Percentiles rank a stretch among this genome's conserved stretches.
Conservation (phyloP, 2,329 filamentous ascomycete genomes). For the Calonectria montana region DNA sequence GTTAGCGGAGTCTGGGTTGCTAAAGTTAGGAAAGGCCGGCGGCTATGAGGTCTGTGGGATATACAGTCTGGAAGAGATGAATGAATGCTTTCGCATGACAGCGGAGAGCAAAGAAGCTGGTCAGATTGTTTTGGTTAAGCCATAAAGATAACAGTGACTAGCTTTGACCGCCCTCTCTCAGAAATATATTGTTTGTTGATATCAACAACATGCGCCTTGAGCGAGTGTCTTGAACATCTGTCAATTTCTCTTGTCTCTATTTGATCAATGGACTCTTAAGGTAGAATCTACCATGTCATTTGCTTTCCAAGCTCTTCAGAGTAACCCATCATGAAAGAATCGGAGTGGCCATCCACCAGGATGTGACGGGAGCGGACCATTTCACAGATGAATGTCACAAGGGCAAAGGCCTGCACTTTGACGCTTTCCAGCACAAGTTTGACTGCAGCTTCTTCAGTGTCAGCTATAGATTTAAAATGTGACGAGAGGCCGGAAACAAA, state of each 20-base stretch:
- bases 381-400: too few species aligned
- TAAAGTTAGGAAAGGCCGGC: conserved; percentile 28
- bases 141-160: not conserved
- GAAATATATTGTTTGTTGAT: not conserved
- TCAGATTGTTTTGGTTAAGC: not conserved
- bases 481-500: too few species aligned
- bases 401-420: too few species aligned
- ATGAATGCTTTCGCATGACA: conserved; percentile 7
- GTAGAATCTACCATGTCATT: not conserved
- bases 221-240: too few species aligned
- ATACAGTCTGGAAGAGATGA: conserved; percentile 27
- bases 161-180: not conserved
- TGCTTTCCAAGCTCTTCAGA: too few species aligned
- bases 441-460: too few species aligned
- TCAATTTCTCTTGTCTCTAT: not conserved
- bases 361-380: too few species aligned
- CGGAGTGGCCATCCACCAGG: too few species aligned
- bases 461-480: too few species aligned
- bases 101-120: not conserved
- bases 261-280: not conserved
- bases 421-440: too few species aligned
- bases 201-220: too few species aligned
- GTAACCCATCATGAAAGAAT: too few species aligned
- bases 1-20: conserved; percentile 23
- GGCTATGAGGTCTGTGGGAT: conserved; percentile 24